Evolutionary conservation across 2,329 filamentous ascomycete genomes (phyloP), one percentile per base, ranked within the genome.

Genomic region (Neoscytalidium dimidiatum): DNA sequence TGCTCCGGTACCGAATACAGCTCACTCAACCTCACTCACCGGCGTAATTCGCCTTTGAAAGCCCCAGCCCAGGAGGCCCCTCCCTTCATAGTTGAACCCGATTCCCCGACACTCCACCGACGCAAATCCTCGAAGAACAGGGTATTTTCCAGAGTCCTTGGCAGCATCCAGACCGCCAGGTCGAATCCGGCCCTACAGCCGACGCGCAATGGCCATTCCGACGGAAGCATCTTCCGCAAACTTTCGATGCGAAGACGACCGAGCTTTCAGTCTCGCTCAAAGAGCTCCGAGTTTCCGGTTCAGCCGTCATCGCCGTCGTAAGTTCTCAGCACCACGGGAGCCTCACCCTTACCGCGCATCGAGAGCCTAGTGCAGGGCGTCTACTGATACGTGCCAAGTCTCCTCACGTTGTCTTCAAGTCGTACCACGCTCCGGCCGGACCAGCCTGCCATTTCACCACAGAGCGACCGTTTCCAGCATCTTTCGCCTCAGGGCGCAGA

Each of bases 231-330:
- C 23, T 63, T 72, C 41, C 71, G 74, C 14, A 69, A 70, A 8
- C 65, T 73, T 4, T 77, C 75, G 23, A 68, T 67, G 26, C 70
- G 67, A 49, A 68, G 69, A 51, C 72, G 72, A 69, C 72, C 19
- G 56, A 67, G 44, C n/a, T 57, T 60, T 13, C 67, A 73, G 17
- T 62, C 64, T 14, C 68, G 71, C 29, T 62, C 68, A 9, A 70
- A 68, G 33, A 75, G 72, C 67, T 73, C 72, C 31, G 71, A 74
- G 48, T 65, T 72, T 35, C 70, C 66, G 64, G 70, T 57, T 67
- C 70, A 28, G 71, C 70, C 66, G 66, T 71, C 51, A 64, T 67
- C 41, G 44, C 29, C 58, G 28, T 51, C 58, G 58, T 62, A 62
- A 51, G 58, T 62, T 26, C 31, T 19, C 26, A 44, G 23, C 17